Evolutionary conservation across 2,329 filamentous ascomycete genomes (phyloP), one percentile per base, ranked within the genome.

Genomic region (Fusarium sororula): DNA sequence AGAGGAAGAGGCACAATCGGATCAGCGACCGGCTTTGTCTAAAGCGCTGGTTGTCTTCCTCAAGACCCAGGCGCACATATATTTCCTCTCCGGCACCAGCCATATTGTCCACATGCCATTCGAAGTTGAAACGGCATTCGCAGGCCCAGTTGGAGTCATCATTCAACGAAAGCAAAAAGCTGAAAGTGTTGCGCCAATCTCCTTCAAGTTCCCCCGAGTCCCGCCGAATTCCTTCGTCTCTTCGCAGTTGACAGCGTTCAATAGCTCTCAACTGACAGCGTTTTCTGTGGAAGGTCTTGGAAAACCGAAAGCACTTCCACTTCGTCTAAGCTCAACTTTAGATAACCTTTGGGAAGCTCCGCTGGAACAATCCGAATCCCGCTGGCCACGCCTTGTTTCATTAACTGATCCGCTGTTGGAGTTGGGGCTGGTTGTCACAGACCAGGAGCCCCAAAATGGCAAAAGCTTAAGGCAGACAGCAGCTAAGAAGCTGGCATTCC

Each of bases 101-200:
- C 94, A 99, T 87, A 90, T 98, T 66, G 88, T 98, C 54, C 94
- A 98, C 81, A 90, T 99, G 79, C 96, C 96, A 4, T 99, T 99
- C 79, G 95, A 98, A 83, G 93, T 98, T 47, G 94, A 98, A 80
- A 90, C 90, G 60, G 95, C 94, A 37, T 94, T 95, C 81, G 91
- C 96, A 41, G 93, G 94, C 18, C 93, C 95, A 11, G 87, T 90
- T 38, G 96, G 96, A 32, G 88, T 98, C 56, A 88, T 99, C 26
- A 90, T 99, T 64, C 96, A 98, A 82, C 89, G 95, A 69, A 97
- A 93, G 80, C 86, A 91, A 47, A 87, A 86, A 66, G 80, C 84
- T 15, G 87, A 90, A 66, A 87, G 82, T 66, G 78, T 84, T 15
- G 83, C 85, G 5, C 84, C 89, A 11, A 84, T 89, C 28, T 86